Conservation (phyloP, 192 early-diverging fungal species). For the Coemansia sp. region DNA sequence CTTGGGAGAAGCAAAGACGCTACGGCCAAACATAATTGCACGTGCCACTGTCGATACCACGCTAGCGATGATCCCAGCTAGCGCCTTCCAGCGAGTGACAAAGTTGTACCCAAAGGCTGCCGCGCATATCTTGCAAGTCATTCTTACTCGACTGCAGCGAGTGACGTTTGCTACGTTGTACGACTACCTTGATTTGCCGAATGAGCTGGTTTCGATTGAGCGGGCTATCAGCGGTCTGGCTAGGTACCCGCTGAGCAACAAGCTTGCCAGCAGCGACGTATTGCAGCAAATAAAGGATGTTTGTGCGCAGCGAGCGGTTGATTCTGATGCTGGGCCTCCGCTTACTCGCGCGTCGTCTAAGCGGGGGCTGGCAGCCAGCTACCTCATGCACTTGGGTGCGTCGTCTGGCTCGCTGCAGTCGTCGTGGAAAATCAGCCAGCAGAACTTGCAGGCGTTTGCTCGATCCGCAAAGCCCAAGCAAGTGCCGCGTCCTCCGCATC, state of each 20-base stretch:
- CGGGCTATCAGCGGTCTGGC: constrained; percentile 76
- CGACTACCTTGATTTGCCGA: constrained; percentile 83
- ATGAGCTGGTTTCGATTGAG: constrained; percentile 86
- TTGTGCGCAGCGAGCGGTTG: background rate
- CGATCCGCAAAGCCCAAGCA: constrained; percentile 8
- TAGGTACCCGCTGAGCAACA: constrained; percentile 17
- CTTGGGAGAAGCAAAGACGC: constrained; percentile 24
- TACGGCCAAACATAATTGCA: constrained; percentile 77
- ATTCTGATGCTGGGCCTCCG: background rate
- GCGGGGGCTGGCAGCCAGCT: constrained; percentile 4
- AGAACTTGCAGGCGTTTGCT: constrained; percentile 22
- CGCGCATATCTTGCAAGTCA: constrained; percentile 94
- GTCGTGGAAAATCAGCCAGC: constrained; percentile 40
- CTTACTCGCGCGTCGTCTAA: constrained; percentile 13
- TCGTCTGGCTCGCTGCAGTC: constrained; percentile 17
- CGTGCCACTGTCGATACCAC: constrained; percentile 87
- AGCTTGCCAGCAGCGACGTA: constrained; percentile 16
- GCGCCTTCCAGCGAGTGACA: constrained; percentile 87
- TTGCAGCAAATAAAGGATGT: constrained; percentile 23
- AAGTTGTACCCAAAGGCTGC: constrained; percentile 90
- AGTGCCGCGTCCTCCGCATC: background rate
- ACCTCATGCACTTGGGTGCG: constrained; percentile 6
- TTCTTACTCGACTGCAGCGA: constrained; percentile 92
- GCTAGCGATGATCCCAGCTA: constrained; percentile 89
- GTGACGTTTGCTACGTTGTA: constrained; percentile 91